Evolutionary conservation across 73 alveolate genomes (phyloP).

Genomic region (Urostyla sp.): DNA sequence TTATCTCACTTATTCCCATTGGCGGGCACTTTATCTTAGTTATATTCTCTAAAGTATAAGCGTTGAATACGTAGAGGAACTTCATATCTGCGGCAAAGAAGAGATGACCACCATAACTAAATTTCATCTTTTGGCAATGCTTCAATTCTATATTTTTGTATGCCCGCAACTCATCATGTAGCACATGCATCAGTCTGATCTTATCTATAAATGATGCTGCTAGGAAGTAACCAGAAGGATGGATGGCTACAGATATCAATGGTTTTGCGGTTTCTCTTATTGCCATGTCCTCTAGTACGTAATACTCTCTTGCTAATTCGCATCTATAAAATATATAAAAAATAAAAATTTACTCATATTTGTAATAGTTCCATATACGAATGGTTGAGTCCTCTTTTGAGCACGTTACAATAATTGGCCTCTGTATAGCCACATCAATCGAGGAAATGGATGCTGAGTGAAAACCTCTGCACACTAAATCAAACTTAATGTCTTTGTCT

Average conservation of each 20-base stretch:
- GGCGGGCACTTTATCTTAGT: conserved; percentile 37
- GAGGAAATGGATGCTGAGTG: conserved; percentile 95
- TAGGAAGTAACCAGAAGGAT: conserved; percentile 98
- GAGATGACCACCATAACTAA: conserved; percentile 95
- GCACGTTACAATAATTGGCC: conserved; percentile 97
- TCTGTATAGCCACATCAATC: conserved; percentile 96
- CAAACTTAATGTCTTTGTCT: conserved; percentile 96
- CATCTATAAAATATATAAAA: no score
- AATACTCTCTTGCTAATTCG: conserved; percentile 82
- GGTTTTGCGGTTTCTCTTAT: conserved; percentile 85
- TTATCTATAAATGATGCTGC: conserved; percentile 98
- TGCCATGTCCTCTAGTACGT: conserved; percentile 80
- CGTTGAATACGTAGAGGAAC: conserved; percentile 83
- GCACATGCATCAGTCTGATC: conserved; percentile 93
- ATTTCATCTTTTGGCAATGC: conserved; percentile 86
- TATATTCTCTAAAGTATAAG: conserved; percentile 91
- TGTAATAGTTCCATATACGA: conserved; percentile 96
- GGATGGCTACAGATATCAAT: conserved; percentile 95
- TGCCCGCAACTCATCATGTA: conserved; percentile 91
- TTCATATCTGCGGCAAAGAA: conserved; percentile 93
- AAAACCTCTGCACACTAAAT: conserved; percentile 96
- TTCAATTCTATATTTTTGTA: conserved; percentile 88
- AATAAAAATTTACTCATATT: no score
- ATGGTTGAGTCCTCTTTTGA: conserved; percentile 94
- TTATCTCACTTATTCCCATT: conserved; percentile 49